Evolutionary conservation across 1,139 yeast genomes (phyloP).

Genomic region (Debaryomyces udenii): DNA sequence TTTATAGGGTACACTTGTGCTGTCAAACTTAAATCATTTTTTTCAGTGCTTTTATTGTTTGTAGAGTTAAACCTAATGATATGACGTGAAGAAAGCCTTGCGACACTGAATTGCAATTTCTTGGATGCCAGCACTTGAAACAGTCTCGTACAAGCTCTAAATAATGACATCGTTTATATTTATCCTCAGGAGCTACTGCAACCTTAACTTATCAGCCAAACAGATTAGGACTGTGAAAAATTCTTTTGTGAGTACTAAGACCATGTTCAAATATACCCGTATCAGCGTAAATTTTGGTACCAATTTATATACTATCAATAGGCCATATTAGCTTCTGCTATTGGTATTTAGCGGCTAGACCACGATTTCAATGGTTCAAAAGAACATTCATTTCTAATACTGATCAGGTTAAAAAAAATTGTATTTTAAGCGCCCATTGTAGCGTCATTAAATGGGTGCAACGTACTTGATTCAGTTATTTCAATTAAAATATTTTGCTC

Average conservation of each 20-base stretch:
- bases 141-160: constrained; percentile 18
- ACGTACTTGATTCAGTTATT: too few relatives aligned
- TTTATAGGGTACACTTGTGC: constrained; percentile 45
- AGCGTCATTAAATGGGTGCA: too few relatives aligned
- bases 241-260: constrained; percentile 2
- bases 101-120: constrained; percentile 2
- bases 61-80: constrained; percentile 12
- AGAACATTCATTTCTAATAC: too few relatives aligned
- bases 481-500: too few relatives aligned
- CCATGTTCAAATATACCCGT: constrained; percentile 4
- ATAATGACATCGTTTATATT: constrained; percentile 13
- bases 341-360: too few relatives aligned
- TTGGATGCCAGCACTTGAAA: constrained; percentile 10
- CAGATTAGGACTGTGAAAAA: constrained; percentile 2
- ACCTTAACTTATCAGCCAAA: not conserved
- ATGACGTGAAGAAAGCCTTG: constrained; percentile 6
- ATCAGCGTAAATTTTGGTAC: constrained; percentile 3
- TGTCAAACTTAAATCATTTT: constrained; percentile 24
- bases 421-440: too few relatives aligned
- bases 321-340: too few relatives aligned
- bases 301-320: not conserved
- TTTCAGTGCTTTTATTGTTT: constrained; percentile 7
- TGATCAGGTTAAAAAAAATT: too few relatives aligned
- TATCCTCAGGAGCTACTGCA: not conserved
- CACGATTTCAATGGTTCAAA: too few relatives aligned